Conservation (phyloP, 176 grass and related monocot genomes). For the Secale cereale region DNA sequence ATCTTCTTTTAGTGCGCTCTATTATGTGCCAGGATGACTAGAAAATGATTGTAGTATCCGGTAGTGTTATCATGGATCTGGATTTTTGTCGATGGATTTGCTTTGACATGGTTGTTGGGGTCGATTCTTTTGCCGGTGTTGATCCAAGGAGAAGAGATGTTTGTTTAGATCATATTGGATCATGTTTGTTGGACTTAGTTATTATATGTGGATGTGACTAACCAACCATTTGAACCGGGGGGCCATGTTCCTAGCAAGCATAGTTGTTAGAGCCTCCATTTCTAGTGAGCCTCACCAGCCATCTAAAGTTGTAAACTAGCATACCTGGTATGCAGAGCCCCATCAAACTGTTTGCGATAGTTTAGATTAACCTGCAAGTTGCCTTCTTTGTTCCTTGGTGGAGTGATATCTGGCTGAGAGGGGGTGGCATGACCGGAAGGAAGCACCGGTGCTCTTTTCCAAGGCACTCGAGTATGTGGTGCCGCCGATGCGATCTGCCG, state of each 20-base stretch:
- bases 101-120: neutral
- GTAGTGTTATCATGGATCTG: neutral
- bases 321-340: neutral
- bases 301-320: too few species aligned
- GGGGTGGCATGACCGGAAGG: neutral
- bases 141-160: neutral
- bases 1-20: neutral
- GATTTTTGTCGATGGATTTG: neutral
- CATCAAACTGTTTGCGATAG: neutral
- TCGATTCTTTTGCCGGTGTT: neutral
- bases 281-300: neutral
- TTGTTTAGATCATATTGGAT: neutral
- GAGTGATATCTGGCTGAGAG: neutral
- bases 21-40: neutral
- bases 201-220: neutral
- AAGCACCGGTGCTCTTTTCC: neutral
- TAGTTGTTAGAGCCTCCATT: neutral
- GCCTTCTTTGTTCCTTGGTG: neutral
- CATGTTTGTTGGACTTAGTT: neutral
- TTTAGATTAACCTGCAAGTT: neutral
- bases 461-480: slow-evolving; percentile 17
- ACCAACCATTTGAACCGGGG: neutral
- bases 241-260: neutral
- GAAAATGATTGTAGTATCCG: neutral
- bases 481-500: slow-evolving; percentile 30